Base-by-base conservation (phyloP, 1,284 basidiomycete genomes). In the Cutaneotrichosporon spelunceum region DNA sequence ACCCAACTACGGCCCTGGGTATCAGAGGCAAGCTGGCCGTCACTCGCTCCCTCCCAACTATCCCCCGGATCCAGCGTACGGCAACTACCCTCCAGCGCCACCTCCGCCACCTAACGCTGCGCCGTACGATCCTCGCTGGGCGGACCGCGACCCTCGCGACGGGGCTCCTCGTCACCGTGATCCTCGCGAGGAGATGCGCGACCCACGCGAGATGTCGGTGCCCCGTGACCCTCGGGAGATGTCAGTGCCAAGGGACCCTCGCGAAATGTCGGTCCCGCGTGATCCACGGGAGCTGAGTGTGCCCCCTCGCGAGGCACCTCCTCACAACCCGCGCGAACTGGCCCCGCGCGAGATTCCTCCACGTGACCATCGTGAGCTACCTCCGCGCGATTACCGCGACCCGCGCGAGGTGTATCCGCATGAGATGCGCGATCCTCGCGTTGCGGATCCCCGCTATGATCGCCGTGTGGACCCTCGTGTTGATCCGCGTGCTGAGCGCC, bases 81-180 rank as follows among this genome's bases (percentile, higher is more conserved):
- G 24, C 33, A 47, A 45, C 24, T 57, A 63, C 42, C 53, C 57
- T 2, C 48, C 42, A 1, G 54, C 55, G 10, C 53, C 48, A 11
- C 53, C 59, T 50, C 62, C 59, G 7, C 62, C 59, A 8, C 61
- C 56, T 44, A 47, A 45, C 11, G 54, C 29, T 13, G 42, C 29
- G 11, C 47, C 34, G 1, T 59, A 57, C 50, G 63, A 65, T 45
- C 57, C 57, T n/a, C 63, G 63, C 13, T 65, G 60, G 55, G 57
- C n/a, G 3, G 61, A 62, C 21, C 54, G 53, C 5, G 60, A 61
- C 45, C 56, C 44, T 3, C 54, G 55, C 13, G 60, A 53, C 3
- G 14, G 23, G 2, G 42, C 59, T 23, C 59, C 53, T 21, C 59
- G 45, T 58, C 57, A 49, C 29, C 53, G 48, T 36, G 47, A 56